A percentile compares a stretch with the other conserved stretches of the same genome.
Evolutionary conservation across 805 yeast species (phyloP).

Genomic region (Saccharomycopsis synnaedendra): DNA sequence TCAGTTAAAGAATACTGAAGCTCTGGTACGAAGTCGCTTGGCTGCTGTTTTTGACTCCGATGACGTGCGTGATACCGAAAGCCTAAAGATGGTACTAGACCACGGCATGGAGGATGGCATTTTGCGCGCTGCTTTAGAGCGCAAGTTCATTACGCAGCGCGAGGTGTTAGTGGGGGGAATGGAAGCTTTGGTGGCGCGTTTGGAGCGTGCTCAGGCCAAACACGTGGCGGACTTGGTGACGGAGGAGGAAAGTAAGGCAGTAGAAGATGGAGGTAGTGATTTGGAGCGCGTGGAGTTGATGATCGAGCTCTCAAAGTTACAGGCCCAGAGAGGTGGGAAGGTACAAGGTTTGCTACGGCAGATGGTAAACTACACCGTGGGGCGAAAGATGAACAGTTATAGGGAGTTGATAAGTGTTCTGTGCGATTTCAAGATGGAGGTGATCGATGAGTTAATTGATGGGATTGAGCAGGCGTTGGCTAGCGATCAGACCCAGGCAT

Average conservation of each 20-base stretch:
- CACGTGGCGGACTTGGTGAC: slow-evolving; percentile 25
- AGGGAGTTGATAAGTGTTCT: slow-evolving; percentile 65
- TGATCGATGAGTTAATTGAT: slow-evolving; percentile 68
- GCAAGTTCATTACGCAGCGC: slow-evolving; percentile 15
- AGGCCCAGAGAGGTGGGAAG: slow-evolving; percentile 34
- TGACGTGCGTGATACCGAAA: slow-evolving; percentile 22
- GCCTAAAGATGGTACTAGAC: slow-evolving; percentile 11
- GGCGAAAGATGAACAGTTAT: slow-evolving; percentile 63
- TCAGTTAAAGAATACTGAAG: background rate
- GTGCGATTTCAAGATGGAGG: slow-evolving; percentile 70
- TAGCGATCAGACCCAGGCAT: background rate
- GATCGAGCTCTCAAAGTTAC: slow-evolving; percentile 39
- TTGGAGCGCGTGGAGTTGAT: slow-evolving; percentile 22
- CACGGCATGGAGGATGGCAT: background rate
- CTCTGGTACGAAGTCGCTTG: background rate
- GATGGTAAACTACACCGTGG: slow-evolving; percentile 31
- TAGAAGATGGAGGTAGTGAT: slow-evolving; percentile 13
- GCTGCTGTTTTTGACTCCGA: slow-evolving; percentile 20
- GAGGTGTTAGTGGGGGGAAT: slow-evolving; percentile 14
- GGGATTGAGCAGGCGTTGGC: slow-evolving; percentile 45
- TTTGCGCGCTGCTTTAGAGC: slow-evolving; percentile 18
- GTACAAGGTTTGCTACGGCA: slow-evolving; percentile 42
- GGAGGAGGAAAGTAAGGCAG: slow-evolving; percentile 17
- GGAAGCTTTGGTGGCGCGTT: slow-evolving; percentile 6
- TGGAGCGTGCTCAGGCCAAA: slow-evolving; percentile 25